Evolutionary conservation across 2,329 filamentous ascomycete genomes (phyloP).

Genomic region (Epichloe scottii): DNA sequence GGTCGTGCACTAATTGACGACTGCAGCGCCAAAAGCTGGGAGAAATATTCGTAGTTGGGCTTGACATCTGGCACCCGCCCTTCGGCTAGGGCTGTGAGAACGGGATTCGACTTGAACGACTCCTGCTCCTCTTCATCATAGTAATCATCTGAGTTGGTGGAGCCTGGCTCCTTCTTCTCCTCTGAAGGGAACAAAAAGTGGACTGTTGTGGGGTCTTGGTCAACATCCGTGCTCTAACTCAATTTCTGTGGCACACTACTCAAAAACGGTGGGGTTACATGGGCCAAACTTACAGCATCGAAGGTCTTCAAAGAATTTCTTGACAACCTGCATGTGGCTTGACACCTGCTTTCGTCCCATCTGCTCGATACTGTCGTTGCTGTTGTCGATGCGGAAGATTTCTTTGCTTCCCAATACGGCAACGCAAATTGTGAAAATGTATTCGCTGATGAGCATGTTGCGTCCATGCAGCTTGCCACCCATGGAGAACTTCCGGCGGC

Average conservation of each 20-base stretch:
- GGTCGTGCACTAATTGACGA: slow-evolving; percentile 40
- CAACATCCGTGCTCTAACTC: background rate
- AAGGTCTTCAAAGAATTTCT: slow-evolving; percentile 51
- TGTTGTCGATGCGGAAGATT: slow-evolving; percentile 30
- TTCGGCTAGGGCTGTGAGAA: slow-evolving; percentile 48
- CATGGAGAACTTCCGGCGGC: slow-evolving; percentile 53
- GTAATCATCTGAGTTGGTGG: slow-evolving; percentile 47
- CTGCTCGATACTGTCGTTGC: slow-evolving; percentile 30
- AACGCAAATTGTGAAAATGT: slow-evolving; percentile 38
- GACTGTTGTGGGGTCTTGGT: slow-evolving; percentile 23
- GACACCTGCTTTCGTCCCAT: slow-evolving; percentile 53
- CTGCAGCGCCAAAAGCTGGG: slow-evolving; percentile 41
- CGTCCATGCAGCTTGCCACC: slow-evolving; percentile 51
- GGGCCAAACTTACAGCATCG: slow-evolving; percentile 43
- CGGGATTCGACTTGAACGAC: slow-evolving; percentile 53
- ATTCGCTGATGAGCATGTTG: slow-evolving; percentile 59
- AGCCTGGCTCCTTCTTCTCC: slow-evolving; percentile 43
- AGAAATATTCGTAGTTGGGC: slow-evolving; percentile 51
- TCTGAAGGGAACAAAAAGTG: slow-evolving; percentile 48
- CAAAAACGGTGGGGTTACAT: background rate
- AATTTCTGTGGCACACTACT: background rate
- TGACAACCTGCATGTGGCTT: slow-evolving; percentile 59
- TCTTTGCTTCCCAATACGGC: slow-evolving; percentile 28
- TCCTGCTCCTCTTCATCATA: slow-evolving; percentile 30
- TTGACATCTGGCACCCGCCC: slow-evolving; percentile 43